Evolutionary conservation across 805 yeast genomes (phyloP).

Genomic region (Starmerella apicola): DNA sequence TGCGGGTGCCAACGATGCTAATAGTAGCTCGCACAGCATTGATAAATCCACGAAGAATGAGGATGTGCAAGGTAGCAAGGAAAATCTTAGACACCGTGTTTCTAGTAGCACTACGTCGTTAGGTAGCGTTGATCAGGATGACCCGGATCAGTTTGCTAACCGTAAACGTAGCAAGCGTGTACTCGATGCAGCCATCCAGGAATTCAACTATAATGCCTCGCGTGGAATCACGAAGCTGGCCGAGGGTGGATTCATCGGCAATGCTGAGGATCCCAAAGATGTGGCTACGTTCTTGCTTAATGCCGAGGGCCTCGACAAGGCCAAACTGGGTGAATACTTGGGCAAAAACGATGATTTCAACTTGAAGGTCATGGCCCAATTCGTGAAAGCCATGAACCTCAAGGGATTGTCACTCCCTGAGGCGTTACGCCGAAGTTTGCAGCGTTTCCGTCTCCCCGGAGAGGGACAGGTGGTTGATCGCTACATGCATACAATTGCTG

Average conservation of each 20-base stretch:
- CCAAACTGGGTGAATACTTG: conserved; percentile 76
- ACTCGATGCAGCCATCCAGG: conserved; percentile 59
- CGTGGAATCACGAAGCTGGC: conserved; percentile 58
- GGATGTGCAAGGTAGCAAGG: background rate
- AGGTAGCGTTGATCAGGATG: conserved; percentile 33
- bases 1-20: background rate
- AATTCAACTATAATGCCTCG: conserved; percentile 76
- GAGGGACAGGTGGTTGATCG: conserved; percentile 97
- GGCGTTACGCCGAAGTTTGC: conserved; percentile 73
- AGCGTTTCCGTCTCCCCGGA: conserved; percentile 87
- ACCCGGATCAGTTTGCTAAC: conserved; percentile 73
- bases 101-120: conserved; percentile 7
- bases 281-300: conserved; percentile 63
- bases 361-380: conserved; percentile 79
- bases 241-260: conserved; percentile 47
- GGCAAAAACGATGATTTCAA: conserved; percentile 79
- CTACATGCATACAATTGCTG: conserved; percentile 93
- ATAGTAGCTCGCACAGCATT: background rate
- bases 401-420: conserved; percentile 57
- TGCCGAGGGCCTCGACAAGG: conserved; percentile 65
- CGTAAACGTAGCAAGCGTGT: conserved; percentile 74
- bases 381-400: conserved; percentile 81
- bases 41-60: background rate
- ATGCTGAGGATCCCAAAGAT: conserved; percentile 44
- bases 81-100: conserved; percentile 2